Conservation (phyloP, 2,329 filamentous ascomycete species). For the Calonectria multiphialidica region DNA sequence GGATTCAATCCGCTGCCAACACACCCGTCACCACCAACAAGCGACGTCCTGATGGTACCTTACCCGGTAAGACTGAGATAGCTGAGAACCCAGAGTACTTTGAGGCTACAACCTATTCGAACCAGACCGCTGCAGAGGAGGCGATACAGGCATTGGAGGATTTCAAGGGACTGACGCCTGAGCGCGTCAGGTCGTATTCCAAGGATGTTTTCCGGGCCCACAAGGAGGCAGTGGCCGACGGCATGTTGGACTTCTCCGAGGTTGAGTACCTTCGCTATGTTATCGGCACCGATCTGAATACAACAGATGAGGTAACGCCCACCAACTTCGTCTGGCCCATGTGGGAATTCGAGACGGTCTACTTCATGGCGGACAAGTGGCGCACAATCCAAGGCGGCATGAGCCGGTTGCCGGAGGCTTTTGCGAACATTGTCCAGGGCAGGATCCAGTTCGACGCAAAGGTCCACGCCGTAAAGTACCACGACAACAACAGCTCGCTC, state of each 20-base stretch:
- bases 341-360: constrained; percentile 46
- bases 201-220: constrained; percentile 47
- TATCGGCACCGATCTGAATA: constrained; percentile 50
- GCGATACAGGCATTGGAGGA: constrained; percentile 40
- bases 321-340: constrained; percentile 41
- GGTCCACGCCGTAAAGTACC: constrained; percentile 38
- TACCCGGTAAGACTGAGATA: not conserved
- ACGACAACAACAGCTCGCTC: constrained; percentile 32
- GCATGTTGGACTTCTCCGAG: constrained; percentile 46
- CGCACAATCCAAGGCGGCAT: constrained; percentile 49
- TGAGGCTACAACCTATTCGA: constrained; percentile 34
- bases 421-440: constrained; percentile 46
- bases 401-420: constrained; percentile 50
- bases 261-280: constrained; percentile 49
- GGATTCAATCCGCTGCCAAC: constrained; percentile 64
- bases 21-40: constrained; percentile 46
- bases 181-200: constrained; percentile 37
- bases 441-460: constrained; percentile 38
- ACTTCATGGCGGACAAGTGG: constrained; percentile 42
- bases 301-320: constrained; percentile 51
- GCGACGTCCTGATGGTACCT: not conserved
- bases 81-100: constrained; percentile 1
- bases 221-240: constrained; percentile 44
- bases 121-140: constrained; percentile 39
- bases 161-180: constrained; percentile 38